A percentile compares a stretch with the other conserved stretches of the same genome.
phyloP scores from a whole-genome alignment of 2,329 filamentous ascomycete genomes.

The Aspergillus sp. region DNA sequence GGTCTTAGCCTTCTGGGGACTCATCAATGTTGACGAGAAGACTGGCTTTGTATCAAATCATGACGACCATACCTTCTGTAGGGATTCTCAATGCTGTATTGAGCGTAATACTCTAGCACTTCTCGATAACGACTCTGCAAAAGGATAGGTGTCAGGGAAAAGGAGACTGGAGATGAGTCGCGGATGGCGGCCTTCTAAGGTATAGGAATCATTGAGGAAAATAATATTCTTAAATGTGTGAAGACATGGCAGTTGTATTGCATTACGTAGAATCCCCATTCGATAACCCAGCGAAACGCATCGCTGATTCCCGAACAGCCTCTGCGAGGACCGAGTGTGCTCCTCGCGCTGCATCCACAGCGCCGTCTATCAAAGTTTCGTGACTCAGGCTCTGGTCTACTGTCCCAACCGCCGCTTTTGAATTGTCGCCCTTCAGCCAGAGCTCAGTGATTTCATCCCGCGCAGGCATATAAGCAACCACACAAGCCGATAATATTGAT shows the following conservation, averaged over 20 bases:
- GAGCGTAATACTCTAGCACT: no score
- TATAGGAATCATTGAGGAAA: background rate
- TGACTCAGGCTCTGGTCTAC: slow-evolving; percentile 40
- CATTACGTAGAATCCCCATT: slow-evolving; percentile 7
- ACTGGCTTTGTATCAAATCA: no score
- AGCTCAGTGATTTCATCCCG: slow-evolving; percentile 91
- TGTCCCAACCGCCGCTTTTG: slow-evolving; percentile 27
- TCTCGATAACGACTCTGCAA: no score
- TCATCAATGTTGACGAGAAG: no score
- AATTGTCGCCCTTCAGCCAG: slow-evolving; percentile 80
- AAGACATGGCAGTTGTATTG: background rate
- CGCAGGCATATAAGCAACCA: slow-evolving; percentile 82
- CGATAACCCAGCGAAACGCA: slow-evolving; percentile 34
- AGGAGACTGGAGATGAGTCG: no score
- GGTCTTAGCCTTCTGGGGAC: no score
- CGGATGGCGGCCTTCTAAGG: background rate
- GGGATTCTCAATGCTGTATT: no score
- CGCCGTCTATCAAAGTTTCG: slow-evolving; percentile 61
- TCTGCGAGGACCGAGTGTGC: slow-evolving; percentile 61
- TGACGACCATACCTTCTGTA: no score
- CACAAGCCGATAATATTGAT: slow-evolving; percentile 76
- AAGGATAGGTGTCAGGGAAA: no score
- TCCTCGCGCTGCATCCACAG: slow-evolving; percentile 62
- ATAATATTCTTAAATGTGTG: background rate
- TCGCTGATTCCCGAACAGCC: slow-evolving; percentile 59